These are phyloP conservation scores for Gaultheria prostrata DNA, from an alignment of 148 eudicot genomes.

Conservation along the genomic window DNA sequence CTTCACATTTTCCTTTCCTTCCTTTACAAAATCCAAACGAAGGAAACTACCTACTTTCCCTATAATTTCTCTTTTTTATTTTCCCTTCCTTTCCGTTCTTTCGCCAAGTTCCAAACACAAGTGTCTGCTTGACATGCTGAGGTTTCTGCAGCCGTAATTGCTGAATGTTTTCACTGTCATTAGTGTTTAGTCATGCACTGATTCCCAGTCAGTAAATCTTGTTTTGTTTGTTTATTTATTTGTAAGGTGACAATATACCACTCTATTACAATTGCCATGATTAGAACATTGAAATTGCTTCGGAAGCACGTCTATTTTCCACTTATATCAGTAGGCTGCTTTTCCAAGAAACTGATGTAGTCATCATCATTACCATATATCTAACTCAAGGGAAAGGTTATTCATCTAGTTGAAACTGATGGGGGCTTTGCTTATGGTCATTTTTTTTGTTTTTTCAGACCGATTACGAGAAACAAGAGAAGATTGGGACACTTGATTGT, in stretches of 20 bases:
- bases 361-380: neutral
- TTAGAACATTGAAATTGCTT: neutral
- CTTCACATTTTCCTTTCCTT: neutral
- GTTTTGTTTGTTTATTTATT: neutral
- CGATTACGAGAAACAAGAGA: constrained; percentile 59
- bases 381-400: neutral
- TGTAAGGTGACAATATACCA: neutral
- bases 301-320: neutral
- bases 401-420: neutral
- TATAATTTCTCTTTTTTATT: neutral
- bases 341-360: neutral
- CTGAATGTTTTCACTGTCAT: neutral
- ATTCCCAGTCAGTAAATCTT: neutral
- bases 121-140: neutral
- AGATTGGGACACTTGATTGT: constrained; percentile 65
- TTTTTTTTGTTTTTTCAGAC: constrained; percentile 42
- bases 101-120: too few relatives aligned
- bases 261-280: neutral
- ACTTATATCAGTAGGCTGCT: neutral
- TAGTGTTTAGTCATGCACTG: neutral
- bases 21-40: neutral
- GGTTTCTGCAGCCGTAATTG: neutral
- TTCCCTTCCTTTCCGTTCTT: too few relatives aligned
- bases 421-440: neutral
- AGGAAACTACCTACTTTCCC: neutral